A percentile compares a stretch with the other conserved stretches of the same genome.
Conservation (phyloP, 2,329 filamentous ascomycete species). For the Chlorencoelia australis region DNA sequence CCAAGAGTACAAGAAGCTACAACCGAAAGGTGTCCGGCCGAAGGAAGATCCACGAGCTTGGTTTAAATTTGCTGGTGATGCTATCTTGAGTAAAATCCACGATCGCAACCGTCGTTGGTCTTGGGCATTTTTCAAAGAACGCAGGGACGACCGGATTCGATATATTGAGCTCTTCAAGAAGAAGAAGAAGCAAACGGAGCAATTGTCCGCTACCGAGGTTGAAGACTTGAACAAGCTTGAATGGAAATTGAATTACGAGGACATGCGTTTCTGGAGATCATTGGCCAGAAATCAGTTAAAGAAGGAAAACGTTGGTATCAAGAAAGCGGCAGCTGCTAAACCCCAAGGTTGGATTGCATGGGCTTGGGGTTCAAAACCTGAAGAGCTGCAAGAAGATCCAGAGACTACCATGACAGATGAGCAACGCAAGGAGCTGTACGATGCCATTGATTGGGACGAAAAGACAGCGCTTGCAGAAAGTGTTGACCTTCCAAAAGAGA, state of each 20-base stretch:
- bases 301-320: constrained; percentile 87
- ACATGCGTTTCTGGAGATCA: constrained; percentile 94
- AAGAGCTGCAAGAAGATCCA: constrained; percentile 52
- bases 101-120: constrained; percentile 89
- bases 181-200: constrained; percentile 59
- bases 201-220: constrained; percentile 56
- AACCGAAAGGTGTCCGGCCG: constrained; percentile 69
- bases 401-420: constrained; percentile 88
- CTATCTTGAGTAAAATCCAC: constrained; percentile 87
- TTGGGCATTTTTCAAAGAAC: constrained; percentile 90
- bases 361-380: constrained; percentile 75
- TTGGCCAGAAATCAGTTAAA: constrained; percentile 86
- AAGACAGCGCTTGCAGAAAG: constrained; percentile 81
- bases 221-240: constrained; percentile 70
- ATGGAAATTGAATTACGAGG: constrained; percentile 83
- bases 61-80: constrained; percentile 83
- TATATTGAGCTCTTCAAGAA: constrained; percentile 98
- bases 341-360: constrained; percentile 86
- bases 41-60: constrained; percentile 90
- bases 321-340: constrained; percentile 51
- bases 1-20: constrained; percentile 89
- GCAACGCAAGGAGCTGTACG: constrained; percentile 91
- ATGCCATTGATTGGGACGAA: constrained; percentile 97
- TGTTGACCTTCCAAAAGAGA: constrained; percentile 82
- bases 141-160: constrained; percentile 74